These are phyloP conservation scores for Clonostachys rosea DNA, from an alignment of 2,329 filamentous ascomycete species.

Conservation along the genomic window DNA sequence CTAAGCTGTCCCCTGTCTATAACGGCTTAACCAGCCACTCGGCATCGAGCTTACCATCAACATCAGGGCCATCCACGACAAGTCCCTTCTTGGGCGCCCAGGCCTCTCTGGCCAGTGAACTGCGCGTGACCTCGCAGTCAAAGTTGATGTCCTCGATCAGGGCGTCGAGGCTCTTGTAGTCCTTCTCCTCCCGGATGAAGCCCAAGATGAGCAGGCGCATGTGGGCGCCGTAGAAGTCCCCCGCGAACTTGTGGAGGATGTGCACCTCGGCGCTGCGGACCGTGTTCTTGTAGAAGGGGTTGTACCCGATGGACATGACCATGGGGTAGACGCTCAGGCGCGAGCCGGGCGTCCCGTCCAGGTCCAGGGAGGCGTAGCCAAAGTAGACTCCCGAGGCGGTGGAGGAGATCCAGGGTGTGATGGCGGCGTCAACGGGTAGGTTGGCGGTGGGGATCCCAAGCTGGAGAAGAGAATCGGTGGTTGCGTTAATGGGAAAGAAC, in stretches of 20 bases:
- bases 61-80: conserved; percentile 6
- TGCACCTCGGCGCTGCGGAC: conserved; percentile 86
- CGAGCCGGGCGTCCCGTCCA: conserved; percentile 46
- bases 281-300: conserved; percentile 94
- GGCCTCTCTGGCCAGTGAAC: conserved; percentile 62
- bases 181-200: conserved; percentile 83
- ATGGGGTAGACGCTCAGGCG: conserved; percentile 65
- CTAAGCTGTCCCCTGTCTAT: conserved; percentile 1
- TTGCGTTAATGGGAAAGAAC: neutral
- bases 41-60: conserved; percentile 24
- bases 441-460: conserved; percentile 97
- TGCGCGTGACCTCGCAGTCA: conserved; percentile 78
- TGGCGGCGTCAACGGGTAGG: conserved; percentile 65
- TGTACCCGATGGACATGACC: conserved; percentile 94
- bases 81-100: conserved; percentile 44
- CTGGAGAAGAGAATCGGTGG: conserved; percentile 29
- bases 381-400: conserved; percentile 85
- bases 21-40: conserved; percentile 29
- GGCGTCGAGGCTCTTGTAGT: conserved; percentile 80
- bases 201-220: conserved; percentile 80
- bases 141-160: conserved; percentile 83
- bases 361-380: conserved; percentile 76
- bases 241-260: conserved; percentile 70
- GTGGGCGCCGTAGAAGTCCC: conserved; percentile 80
- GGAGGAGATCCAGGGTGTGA: conserved; percentile 55